Base-by-base conservation (phyloP, 139 green algal species). In the Chlamydomonas sphaeroides region DNA sequence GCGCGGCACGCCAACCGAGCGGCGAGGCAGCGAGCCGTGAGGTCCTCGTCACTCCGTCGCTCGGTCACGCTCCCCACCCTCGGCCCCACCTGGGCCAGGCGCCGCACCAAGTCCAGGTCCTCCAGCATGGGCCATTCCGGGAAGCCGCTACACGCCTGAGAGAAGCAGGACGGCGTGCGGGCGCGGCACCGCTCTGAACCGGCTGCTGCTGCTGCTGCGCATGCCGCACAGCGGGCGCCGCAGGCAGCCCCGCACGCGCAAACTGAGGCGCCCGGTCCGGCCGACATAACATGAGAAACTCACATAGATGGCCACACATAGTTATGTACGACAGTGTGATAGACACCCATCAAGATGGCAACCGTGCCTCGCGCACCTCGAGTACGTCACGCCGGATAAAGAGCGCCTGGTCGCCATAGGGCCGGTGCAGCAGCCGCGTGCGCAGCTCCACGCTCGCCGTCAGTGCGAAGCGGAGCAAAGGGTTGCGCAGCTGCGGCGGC, bases 341-440 rank as follows among this genome's bases (percentile, higher is more conserved):
- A n/a, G n/a, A n/a, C n/a, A n/a, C n/a, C n/a, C n/a, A n/a, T n/a
- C n/a, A n/a, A n/a, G n/a, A 53, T 53, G 45, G 45, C 45, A 53
- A 14, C 45, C 11, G 45, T 14, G 11, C 45, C 51, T 6, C 51
- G 4, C 81, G 45, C 80, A 93, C 49, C 61, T 88, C 41, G 45
- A 93, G 65, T 8, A 61, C 45, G 32, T 32, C 45, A 0, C 66
- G 53, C 17, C 79, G 67, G 18, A 94, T 80, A 62, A 95, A 95
- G 11, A 95, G 36, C 21, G 85, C 92, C 45, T 96, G 93, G 79
- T 96, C 93, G 30, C 93, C 93, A 70, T 95, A 96, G 25, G 92
- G 92, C 59, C 71, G 48, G 1, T 72, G 25, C 6, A 90, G 65
- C 39, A 87, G 26, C 2, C 69, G 48, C 10, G 92, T 95, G 35